These are phyloP conservation scores for Chrysochromulina tobinii DNA, from an alignment of 78 protist species.

Conservation along the genomic window DNA sequence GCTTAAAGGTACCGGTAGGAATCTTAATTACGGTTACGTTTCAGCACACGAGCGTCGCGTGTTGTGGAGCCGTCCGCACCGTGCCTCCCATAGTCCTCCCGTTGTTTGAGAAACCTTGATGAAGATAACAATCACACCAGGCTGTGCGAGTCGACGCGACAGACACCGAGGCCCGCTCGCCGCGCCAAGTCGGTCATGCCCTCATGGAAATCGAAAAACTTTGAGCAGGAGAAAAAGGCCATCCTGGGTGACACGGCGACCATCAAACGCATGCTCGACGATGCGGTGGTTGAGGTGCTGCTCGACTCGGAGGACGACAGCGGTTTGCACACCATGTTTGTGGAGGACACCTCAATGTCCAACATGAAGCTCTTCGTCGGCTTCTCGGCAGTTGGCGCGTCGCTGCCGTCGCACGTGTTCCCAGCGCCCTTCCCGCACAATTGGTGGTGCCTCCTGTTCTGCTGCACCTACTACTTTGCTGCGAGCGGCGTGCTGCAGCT, in stretches of 20 bases:
- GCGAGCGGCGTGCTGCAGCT: background rate
- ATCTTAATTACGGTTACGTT: no score
- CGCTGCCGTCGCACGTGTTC: background rate
- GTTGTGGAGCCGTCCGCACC: no score
- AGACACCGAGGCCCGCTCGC: no score
- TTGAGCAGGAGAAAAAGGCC: background rate
- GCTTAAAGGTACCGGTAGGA: no score
- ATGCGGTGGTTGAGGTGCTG: background rate
- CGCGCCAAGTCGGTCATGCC: no score
- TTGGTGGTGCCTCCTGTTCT: background rate
- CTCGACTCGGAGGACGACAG: background rate
- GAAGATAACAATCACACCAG: no score
- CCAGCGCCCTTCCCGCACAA: background rate
- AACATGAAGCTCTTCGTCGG: slow-evolving; percentile 8
- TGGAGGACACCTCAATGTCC: slow-evolving; percentile 1
- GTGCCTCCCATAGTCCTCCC: no score
- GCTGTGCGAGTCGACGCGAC: no score
- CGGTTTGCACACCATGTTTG: background rate
- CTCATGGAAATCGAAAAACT: no score
- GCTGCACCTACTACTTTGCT: background rate
- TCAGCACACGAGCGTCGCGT: no score
- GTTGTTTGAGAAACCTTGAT: no score
- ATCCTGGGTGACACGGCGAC: background rate
- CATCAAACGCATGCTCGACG: slow-evolving; percentile 4
- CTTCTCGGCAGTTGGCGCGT: background rate